Conservation (phyloP, 345 rosid genomes). For the Ceriops decandra region DNA sequence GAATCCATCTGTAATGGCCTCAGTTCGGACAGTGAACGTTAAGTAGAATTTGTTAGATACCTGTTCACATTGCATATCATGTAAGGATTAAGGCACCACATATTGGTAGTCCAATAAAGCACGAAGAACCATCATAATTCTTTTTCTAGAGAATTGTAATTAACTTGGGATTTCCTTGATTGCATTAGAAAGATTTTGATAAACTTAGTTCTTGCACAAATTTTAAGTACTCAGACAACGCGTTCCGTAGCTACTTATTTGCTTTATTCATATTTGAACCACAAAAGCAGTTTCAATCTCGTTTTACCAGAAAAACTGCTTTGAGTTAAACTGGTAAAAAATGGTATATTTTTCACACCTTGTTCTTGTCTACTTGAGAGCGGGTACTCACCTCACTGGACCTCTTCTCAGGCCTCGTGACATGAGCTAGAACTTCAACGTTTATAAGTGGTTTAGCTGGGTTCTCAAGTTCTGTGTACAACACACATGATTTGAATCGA, state of each 20-base stretch:
- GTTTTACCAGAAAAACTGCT: neutral
- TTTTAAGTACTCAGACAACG: too few species aligned
- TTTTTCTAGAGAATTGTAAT: too few species aligned
- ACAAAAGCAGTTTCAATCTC: neutral
- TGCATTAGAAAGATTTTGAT: too few species aligned
- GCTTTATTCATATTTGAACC: too few species aligned
- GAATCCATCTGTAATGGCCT: constrained; percentile 61
- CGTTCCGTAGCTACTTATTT: too few species aligned
- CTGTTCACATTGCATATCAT: constrained; percentile 35
- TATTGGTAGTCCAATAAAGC: neutral
- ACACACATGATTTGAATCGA: constrained; percentile 72
- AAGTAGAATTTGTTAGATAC: constrained; percentile 85
- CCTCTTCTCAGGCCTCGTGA: constrained; percentile 70
- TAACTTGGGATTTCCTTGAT: too few species aligned
- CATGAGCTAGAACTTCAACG: constrained; percentile 80
- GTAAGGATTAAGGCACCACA: neutral
- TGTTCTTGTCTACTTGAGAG: neutral
- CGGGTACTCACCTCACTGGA: constrained; percentile 55
- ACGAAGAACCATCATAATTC: too few species aligned
- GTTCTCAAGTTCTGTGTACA: constrained; percentile 59
- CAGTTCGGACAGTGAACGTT: constrained; percentile 70
- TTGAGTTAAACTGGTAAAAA: neutral
- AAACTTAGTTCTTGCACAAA: too few species aligned
- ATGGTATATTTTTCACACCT: neutral
- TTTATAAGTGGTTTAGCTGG: constrained; percentile 59